Evolutionary conservation across 768 basidiomycete species (phyloP).

Genomic region (Clathrus columnatus): DNA sequence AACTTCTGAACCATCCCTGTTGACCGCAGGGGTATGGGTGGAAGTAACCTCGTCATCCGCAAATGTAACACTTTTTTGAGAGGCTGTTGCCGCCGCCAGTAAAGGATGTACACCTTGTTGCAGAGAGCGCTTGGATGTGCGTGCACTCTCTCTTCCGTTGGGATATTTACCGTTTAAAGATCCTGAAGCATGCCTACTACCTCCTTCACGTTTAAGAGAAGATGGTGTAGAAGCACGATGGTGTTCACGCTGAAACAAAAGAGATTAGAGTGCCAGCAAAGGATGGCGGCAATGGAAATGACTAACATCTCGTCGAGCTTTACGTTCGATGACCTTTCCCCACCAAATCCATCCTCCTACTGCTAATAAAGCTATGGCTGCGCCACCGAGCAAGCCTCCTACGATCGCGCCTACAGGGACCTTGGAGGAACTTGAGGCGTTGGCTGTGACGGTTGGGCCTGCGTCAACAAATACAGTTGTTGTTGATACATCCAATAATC

Average conservation of each 20-base stretch:
- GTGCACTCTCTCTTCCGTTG: not conserved
- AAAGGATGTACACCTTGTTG: not conserved
- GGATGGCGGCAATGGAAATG: not conserved
- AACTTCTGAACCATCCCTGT: not conserved
- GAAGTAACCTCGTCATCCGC: conserved; percentile 29
- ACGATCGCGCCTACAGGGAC: conserved; percentile 43
- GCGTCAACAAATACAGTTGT: conserved; percentile 21
- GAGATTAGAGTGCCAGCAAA: not conserved
- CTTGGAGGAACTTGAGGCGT: not conserved
- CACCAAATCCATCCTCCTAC: conserved; percentile 40
- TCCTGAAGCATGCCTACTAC: conserved; percentile 3
- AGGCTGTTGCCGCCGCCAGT: not conserved
- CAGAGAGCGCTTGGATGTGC: not conserved
- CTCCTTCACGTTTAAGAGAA: not conserved
- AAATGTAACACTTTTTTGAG: conserved; percentile 57
- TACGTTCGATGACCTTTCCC: conserved; percentile 34
- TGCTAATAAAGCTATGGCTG: conserved; percentile 34
- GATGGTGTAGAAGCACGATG: not conserved
- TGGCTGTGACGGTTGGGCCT: conserved; percentile 5
- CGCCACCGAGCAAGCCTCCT: conserved; percentile 41
- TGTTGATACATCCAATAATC: conserved; percentile 15
- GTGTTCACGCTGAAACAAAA: not conserved
- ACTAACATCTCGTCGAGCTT: not conserved
- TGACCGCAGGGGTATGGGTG: not conserved
- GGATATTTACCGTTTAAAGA: too few relatives aligned